A percentile compares a stretch with the other conserved stretches of the same genome.
These are phyloP conservation scores for Rhynchosporium agropyri DNA, from an alignment of 2,329 filamentous ascomycete species.

Conservation along the genomic window DNA sequence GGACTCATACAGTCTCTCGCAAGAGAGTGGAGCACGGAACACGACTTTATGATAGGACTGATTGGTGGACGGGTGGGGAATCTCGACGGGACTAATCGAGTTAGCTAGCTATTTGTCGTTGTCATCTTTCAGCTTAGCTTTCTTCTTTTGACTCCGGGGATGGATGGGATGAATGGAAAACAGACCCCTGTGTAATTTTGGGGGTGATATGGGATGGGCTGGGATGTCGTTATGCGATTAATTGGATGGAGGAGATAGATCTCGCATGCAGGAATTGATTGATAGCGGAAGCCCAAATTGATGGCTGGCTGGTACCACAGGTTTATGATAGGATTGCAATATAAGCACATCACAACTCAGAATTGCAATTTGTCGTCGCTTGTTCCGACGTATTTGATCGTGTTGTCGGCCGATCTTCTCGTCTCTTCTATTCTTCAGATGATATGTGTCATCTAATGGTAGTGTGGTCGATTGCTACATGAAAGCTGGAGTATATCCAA, in stretches of 20 bases:
- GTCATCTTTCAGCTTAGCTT: constrained; percentile 11
- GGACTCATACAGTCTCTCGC: background rate
- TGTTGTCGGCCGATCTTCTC: too few relatives aligned
- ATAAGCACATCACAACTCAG: constrained; percentile 23
- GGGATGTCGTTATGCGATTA: too few relatives aligned
- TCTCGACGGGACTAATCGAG: constrained; percentile 35
- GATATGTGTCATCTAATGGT: too few relatives aligned
- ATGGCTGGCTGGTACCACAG: background rate
- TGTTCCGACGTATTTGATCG: background rate
- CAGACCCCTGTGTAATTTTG: constrained; percentile 19
- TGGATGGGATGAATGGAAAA: constrained; percentile 10
- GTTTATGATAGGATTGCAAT: constrained; percentile 23
- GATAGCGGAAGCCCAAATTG: background rate
- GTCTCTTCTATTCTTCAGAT: too few relatives aligned
- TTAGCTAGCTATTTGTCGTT: constrained; percentile 22
- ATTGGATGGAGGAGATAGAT: constrained; percentile 21
- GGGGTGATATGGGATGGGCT: background rate
- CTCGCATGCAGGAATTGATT: constrained; percentile 17
- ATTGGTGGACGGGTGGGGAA: constrained; percentile 12
- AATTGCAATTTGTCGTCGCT: background rate
- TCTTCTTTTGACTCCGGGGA: constrained; percentile 33
- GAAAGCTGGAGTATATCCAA: too few relatives aligned
- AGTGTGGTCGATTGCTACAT: too few relatives aligned
- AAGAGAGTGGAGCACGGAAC: constrained; percentile 10
- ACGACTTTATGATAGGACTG: constrained; percentile 14